Evolutionary conservation across 768 basidiomycete genomes (phyloP).

Genomic region (Boletus barrowsii): DNA sequence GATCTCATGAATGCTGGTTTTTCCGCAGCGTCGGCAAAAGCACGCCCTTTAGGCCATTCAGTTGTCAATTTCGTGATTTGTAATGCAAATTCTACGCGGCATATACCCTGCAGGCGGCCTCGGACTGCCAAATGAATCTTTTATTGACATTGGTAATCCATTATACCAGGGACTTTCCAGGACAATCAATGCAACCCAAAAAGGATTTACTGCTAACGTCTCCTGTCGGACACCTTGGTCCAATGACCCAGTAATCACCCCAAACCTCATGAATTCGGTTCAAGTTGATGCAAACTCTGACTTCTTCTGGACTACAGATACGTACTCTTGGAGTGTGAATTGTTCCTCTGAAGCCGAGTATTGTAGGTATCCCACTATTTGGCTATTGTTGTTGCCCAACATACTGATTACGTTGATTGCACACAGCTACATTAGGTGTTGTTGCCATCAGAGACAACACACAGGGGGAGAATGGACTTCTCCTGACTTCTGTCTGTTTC

Average conservation of each 20-base stretch:
- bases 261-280: neutral
- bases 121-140: too few species aligned
- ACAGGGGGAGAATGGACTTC: neutral
- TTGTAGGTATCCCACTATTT: neutral
- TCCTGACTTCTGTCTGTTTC: neutral
- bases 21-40: neutral
- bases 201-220: neutral
- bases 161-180: neutral
- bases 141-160: too few species aligned
- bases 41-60: neutral
- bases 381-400: neutral
- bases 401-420: neutral
- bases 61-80: neutral
- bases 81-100: neutral
- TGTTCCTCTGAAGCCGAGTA: neutral
- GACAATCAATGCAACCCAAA: neutral
- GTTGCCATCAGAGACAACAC: neutral
- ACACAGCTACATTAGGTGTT: neutral
- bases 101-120: neutral
- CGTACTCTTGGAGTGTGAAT: neutral
- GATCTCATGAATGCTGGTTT: neutral
- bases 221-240: neutral
- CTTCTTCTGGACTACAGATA: neutral
- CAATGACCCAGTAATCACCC: neutral
- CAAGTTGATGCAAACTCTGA: neutral